These are phyloP conservation scores for Cornus suecica DNA, from an alignment of 148 eudicot species.

Conservation along the genomic window DNA sequence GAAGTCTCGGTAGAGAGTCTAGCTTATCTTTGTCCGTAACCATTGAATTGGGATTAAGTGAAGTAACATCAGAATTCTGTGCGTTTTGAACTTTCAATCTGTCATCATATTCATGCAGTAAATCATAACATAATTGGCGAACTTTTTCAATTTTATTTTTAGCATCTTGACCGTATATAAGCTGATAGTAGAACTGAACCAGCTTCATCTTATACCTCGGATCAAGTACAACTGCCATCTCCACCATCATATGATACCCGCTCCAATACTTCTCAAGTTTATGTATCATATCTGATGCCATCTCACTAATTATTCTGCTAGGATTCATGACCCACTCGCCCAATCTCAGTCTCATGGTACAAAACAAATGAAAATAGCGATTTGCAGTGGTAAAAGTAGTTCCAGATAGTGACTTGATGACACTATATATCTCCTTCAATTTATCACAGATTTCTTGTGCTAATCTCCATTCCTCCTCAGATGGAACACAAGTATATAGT, in stretches of 20 bases:
- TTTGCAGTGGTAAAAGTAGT: constrained; percentile 2
- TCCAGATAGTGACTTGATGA: constrained; percentile 7
- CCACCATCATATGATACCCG: background rate
- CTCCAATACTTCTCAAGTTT: constrained; percentile 12
- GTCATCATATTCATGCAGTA: background rate
- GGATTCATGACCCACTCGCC: background rate
- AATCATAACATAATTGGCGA: background rate
- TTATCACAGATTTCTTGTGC: constrained; percentile 7
- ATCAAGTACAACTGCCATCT: background rate
- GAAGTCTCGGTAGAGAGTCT: background rate
- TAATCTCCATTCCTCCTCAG: constrained; percentile 17
- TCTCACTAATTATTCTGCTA: background rate
- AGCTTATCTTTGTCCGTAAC: background rate
- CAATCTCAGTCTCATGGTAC: background rate
- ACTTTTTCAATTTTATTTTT: background rate
- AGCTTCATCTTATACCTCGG: constrained; percentile 2
- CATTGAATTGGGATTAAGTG: background rate
- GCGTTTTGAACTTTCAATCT: background rate
- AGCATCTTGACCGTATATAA: background rate
- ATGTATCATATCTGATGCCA: background rate
- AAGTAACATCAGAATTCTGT: background rate
- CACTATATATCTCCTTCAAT: constrained; percentile 12
- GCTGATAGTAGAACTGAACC: background rate
- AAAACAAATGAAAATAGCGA: background rate
- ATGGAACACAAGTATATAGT: background rate